Evolutionary conservation across 148 eudicot genomes (phyloP).

Genomic region (Salicornia ramosissima): DNA sequence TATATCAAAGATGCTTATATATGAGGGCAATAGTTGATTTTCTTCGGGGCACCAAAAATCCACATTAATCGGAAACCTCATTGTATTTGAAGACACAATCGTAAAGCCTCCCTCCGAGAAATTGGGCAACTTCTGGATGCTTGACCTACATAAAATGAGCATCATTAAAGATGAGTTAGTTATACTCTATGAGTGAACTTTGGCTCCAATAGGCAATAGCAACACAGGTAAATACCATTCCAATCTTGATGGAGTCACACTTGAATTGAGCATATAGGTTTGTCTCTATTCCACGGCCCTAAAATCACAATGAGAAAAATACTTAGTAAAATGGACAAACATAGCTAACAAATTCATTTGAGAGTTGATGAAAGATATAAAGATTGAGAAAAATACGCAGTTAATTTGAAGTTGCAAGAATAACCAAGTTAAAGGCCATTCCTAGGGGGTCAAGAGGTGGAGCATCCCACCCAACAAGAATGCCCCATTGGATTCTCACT

Average conservation of each 20-base stretch:
- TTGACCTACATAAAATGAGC: conserved; percentile 53
- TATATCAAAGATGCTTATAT: neutral
- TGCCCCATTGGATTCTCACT: neutral
- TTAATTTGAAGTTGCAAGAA: neutral
- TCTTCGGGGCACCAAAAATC: neutral
- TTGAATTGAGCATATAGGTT: conserved; percentile 93
- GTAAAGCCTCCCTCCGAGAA: conserved; percentile 92
- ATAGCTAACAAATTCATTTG: neutral
- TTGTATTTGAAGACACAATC: conserved; percentile 96
- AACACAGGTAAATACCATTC: conserved; percentile 55
- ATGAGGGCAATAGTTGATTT: neutral
- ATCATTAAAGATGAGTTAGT: neutral
- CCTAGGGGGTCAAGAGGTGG: neutral
- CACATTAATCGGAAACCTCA: conserved; percentile 37
- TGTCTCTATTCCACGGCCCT: conserved; percentile 99
- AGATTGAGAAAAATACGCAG: no score
- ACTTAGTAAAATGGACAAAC: neutral
- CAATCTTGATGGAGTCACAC: conserved; percentile 95
- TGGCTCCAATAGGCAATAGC: neutral
- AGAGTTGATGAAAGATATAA: neutral
- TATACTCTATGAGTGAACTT: neutral
- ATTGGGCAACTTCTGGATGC: conserved; percentile 95
- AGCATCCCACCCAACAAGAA: neutral
- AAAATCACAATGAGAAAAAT: conserved; percentile 18
- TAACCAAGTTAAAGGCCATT: neutral